phyloP scores from a whole-genome alignment of 805 yeast genomes.

The Ogataea minuta region DNA sequence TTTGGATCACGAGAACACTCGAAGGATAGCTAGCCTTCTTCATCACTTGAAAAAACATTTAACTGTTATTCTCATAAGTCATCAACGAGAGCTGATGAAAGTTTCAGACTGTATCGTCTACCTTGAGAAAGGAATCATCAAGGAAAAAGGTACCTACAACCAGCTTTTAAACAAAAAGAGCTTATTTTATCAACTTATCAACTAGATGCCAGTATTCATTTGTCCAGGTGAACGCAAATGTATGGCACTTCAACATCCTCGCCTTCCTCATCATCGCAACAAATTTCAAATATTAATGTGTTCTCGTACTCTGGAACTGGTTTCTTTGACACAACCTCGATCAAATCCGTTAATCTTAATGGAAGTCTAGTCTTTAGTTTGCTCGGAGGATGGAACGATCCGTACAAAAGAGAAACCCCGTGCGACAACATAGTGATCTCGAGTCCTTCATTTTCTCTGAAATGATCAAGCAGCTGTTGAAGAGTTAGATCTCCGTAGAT shows the following conservation, averaged over 20 bases:
- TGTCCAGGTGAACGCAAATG: constrained; percentile 56
- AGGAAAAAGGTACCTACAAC: constrained; percentile 41
- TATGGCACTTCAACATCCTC: constrained; percentile 97
- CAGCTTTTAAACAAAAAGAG: constrained; percentile 2
- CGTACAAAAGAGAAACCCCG: constrained; percentile 86
- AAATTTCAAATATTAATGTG: constrained; percentile 81
- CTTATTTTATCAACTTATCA: constrained; percentile 1
- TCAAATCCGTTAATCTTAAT: constrained; percentile 68
- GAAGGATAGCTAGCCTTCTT: constrained; percentile 50
- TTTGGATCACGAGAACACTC: constrained; percentile 63
- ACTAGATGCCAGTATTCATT: constrained; percentile 1
- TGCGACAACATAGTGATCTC: constrained; percentile 89
- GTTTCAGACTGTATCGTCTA: constrained; percentile 51
- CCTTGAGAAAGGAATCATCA: constrained; percentile 47
- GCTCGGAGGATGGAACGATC: constrained; percentile 90
- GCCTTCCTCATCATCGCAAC: constrained; percentile 87
- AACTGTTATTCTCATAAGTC: constrained; percentile 68
- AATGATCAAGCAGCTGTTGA: constrained; percentile 68
- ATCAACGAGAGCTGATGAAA: constrained; percentile 63
- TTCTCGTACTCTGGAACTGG: constrained; percentile 71
- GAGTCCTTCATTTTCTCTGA: constrained; percentile 78
- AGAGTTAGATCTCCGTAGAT: constrained; percentile 74
- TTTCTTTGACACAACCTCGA: constrained; percentile 82
- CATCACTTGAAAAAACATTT: constrained; percentile 29
- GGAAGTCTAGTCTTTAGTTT: constrained; percentile 76